These are phyloP conservation scores for Mycena floridula DNA, from an alignment of 768 basidiomycete genomes.

Conservation along the genomic window DNA sequence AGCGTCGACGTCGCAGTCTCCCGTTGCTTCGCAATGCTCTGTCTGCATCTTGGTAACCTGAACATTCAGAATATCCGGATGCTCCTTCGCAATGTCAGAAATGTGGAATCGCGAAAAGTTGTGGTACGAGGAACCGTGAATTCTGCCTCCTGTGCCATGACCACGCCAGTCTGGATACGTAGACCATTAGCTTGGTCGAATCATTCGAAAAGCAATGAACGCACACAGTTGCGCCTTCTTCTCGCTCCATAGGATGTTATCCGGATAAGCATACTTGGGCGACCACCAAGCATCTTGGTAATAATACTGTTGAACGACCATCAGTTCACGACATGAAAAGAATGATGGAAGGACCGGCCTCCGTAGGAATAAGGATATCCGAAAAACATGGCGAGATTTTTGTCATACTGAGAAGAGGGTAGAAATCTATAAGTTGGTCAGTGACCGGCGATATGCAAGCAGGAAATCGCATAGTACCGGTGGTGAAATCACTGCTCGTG, in stretches of 20 bases:
- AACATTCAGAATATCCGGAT: not conserved
- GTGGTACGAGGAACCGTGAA: slow-evolving; percentile 10
- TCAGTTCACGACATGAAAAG: too few species aligned
- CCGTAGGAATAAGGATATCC: slow-evolving; percentile 14
- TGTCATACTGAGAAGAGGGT: slow-evolving; percentile 5
- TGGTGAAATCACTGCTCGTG: slow-evolving; percentile 12
- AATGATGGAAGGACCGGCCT: too few species aligned
- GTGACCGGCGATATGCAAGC: too few species aligned
- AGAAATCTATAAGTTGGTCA: too few species aligned
- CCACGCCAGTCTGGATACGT: slow-evolving; percentile 13
- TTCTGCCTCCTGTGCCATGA: slow-evolving; percentile 9
- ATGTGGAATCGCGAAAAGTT: slow-evolving; percentile 1
- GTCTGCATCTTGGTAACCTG: slow-evolving; percentile 1
- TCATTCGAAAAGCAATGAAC: not conserved
- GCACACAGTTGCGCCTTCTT: not conserved
- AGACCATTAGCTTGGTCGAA: not conserved
- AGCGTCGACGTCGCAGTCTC: slow-evolving; percentile 5
- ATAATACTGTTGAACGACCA: slow-evolving; percentile 9
- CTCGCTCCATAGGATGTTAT: not conserved
- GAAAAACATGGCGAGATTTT: slow-evolving; percentile 10
- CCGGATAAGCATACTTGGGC: not conserved
- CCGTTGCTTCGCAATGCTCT: slow-evolving; percentile 6
- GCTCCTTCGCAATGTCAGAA: not conserved
- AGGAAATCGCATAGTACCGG: too few species aligned
- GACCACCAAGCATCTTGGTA: not conserved